These are phyloP conservation scores for Trichophyton equinum DNA, from an alignment of 2,329 filamentous ascomycete genomes.

Conservation along the genomic window DNA sequence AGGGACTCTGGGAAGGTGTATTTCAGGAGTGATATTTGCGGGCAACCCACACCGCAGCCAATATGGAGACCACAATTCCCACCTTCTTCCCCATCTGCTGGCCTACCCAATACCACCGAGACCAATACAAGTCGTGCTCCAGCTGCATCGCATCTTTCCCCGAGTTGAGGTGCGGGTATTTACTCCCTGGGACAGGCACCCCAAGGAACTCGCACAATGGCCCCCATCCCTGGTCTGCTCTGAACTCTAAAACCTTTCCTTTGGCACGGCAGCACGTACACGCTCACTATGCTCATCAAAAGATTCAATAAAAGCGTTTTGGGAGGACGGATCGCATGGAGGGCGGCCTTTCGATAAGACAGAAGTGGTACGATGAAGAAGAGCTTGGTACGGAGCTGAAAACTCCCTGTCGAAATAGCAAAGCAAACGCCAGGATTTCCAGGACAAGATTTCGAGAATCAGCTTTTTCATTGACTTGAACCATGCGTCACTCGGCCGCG, in stretches of 20 bases:
- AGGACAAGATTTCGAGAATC: neutral
- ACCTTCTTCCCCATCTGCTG: neutral
- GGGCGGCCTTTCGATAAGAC: neutral
- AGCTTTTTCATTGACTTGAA: neutral
- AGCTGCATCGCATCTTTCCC: neutral
- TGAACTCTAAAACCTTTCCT: conserved; percentile 43
- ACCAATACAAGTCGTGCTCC: neutral
- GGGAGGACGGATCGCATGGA: neutral
- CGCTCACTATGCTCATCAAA: conserved; percentile 38
- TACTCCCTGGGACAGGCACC: conserved; percentile 22
- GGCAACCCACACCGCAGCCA: neutral
- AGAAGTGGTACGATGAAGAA: neutral
- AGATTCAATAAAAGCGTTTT: neutral
- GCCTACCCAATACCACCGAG: neutral
- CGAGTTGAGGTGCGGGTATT: conserved; percentile 24
- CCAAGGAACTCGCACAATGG: conserved; percentile 33
- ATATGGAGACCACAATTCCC: neutral
- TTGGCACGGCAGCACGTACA: conserved; percentile 37
- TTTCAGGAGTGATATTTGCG: neutral
- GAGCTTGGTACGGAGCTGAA: neutral
- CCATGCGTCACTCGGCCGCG: conserved; percentile 54
- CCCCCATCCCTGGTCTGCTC: conserved; percentile 40
- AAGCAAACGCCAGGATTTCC: neutral
- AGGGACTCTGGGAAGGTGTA: neutral
- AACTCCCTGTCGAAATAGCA: neutral